Percentiles rank a stretch among this genome's conserved stretches.
Conservation (phyloP, 176 grass and related monocot genomes). For the Puccinellia tenuiflora region DNA sequence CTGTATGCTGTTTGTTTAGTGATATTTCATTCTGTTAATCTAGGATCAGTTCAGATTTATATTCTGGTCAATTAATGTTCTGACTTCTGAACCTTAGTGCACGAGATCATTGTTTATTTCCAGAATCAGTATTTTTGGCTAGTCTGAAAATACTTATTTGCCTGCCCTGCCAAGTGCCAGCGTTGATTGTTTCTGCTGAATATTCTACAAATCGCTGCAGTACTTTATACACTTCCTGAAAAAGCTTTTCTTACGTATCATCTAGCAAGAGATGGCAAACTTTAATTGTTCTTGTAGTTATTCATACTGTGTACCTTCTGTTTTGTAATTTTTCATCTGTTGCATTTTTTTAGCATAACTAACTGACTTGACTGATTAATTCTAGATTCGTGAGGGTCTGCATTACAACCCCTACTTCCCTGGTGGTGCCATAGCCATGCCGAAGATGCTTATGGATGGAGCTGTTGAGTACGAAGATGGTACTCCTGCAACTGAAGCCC, state of each 20-base stretch:
- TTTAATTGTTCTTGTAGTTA: not conserved
- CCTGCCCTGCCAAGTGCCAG: not conserved
- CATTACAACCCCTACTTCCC: constrained; percentile 99
- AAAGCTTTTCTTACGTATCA: not conserved
- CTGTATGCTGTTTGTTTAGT: not conserved
- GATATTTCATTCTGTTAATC: not conserved
- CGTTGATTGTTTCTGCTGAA: not conserved
- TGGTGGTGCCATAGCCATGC: constrained; percentile 99
- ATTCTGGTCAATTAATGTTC: not conserved
- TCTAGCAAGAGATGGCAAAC: not conserved
- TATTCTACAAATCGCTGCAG: not conserved
- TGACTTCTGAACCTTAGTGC: not conserved
- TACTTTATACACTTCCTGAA: not conserved
- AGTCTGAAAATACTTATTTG: not conserved
- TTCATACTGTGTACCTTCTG: not conserved
- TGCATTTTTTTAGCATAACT: not conserved
- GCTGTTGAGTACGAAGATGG: constrained; percentile 94
- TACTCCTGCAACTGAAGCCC: constrained; percentile 89
- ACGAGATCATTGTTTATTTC: not conserved
- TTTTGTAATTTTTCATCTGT: not conserved
- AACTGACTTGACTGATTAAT: not conserved
- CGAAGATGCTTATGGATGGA: constrained; percentile 98
- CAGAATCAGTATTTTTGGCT: not conserved
- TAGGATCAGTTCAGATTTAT: not conserved
- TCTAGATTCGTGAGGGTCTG: constrained; percentile 91